A percentile compares a stretch with the other conserved stretches of the same genome.
phyloP scores from a whole-genome alignment of 805 yeast genomes.

The Kazachstania martiniae region DNA sequence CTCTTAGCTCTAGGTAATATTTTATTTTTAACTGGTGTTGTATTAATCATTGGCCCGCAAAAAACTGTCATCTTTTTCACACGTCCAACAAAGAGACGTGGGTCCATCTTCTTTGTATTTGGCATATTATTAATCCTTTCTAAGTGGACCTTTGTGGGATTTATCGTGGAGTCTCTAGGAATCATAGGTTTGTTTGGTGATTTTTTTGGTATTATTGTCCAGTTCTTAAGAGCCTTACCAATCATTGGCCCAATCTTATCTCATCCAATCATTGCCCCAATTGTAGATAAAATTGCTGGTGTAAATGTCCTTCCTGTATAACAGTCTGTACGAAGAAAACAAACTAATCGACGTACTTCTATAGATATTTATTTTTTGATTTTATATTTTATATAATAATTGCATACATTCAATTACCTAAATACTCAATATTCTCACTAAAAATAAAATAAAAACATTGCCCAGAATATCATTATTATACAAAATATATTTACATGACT shows the following conservation, averaged over 20 bases:
- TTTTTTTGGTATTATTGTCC: conserved; percentile 79
- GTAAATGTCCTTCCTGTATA: conserved; percentile 57
- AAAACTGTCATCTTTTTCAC: conserved; percentile 76
- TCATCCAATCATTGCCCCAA: conserved; percentile 75
- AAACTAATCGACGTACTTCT: background rate
- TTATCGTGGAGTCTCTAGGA: conserved; percentile 78
- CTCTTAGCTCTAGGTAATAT: conserved; percentile 82
- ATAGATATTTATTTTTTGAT: too few relatives aligned
- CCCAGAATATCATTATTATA: too few relatives aligned
- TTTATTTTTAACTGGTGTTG: conserved; percentile 68
- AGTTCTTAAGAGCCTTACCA: conserved; percentile 81
- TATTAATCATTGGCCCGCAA: conserved; percentile 78
- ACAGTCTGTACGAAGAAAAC: conserved; percentile 3
- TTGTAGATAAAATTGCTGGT: conserved; percentile 52
- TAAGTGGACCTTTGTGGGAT: conserved; percentile 76
- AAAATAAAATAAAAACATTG: too few relatives aligned
- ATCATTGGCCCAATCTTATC: conserved; percentile 76
- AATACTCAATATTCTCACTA: too few relatives aligned
- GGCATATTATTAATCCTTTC: conserved; percentile 70
- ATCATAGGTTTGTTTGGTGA: conserved; percentile 86
- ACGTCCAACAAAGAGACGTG: conserved; percentile 78
- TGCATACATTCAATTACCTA: too few relatives aligned
- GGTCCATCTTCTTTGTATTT: conserved; percentile 63
- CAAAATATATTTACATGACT: too few relatives aligned
- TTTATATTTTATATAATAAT: background rate